phyloP scores from a whole-genome alignment of 495 filamentous ascomycete species.

The Glonium stellatum region DNA sequence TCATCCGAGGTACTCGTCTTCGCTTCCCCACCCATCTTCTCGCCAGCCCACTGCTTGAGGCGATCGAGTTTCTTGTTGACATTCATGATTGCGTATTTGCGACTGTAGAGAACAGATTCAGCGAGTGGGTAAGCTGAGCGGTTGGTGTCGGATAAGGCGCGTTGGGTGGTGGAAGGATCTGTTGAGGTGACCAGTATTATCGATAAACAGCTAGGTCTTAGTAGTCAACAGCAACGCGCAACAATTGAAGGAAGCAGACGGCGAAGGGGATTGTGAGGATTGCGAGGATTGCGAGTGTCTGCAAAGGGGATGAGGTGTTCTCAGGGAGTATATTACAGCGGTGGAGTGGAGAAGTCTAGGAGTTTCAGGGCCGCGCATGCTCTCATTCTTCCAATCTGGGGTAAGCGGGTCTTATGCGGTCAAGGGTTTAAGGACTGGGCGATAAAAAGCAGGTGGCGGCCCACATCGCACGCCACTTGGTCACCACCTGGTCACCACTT shows the following conservation, averaged over 20 bases:
- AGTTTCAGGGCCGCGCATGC: background rate
- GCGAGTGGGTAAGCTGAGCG: background rate
- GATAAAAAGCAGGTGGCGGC: too few species aligned
- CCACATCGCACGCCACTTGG: background rate
- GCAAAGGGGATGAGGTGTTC: background rate
- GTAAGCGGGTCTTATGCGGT: background rate
- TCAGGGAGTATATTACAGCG: background rate
- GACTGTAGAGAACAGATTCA: background rate
- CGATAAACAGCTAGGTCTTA: background rate
- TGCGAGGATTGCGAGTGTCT: background rate
- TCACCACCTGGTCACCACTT: too few species aligned
- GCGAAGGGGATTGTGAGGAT: background rate
- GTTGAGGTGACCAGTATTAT: conserved; percentile 4
- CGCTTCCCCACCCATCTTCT: conserved; percentile 90
- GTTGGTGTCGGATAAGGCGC: background rate
- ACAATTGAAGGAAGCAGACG: background rate
- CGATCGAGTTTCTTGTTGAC: conserved; percentile 95
- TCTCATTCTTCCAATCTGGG: background rate
- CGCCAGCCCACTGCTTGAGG: conserved; percentile 96
- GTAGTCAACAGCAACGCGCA: background rate
- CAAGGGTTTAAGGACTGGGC: background rate
- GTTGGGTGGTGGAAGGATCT: background rate
- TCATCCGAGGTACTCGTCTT: conserved; percentile 86
- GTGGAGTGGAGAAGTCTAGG: background rate
- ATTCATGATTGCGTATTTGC: conserved; percentile 55